Conservation (phyloP, 208 protist genomes). For the Crithidia mellificae region DNA sequence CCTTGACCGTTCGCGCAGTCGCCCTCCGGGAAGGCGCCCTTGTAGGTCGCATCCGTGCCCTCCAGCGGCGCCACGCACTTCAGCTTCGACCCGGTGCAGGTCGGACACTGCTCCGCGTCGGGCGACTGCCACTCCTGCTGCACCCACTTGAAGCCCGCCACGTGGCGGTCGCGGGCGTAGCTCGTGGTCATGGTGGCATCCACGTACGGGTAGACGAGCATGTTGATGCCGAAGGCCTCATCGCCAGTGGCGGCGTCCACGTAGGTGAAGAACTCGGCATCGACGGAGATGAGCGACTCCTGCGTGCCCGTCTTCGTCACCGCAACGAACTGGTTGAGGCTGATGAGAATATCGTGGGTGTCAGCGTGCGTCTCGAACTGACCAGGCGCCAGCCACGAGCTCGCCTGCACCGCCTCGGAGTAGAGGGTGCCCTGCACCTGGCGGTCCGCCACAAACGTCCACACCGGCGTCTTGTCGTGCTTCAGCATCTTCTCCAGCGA, state of each 20-base stretch:
- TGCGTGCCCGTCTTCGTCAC: slow-evolving; percentile 37
- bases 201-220: slow-evolving; percentile 74
- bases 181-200: slow-evolving; percentile 53
- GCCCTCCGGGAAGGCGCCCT: slow-evolving; percentile 59
- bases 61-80: slow-evolving; percentile 43
- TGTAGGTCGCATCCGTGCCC: slow-evolving; percentile 43
- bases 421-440: slow-evolving; percentile 67
- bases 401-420: slow-evolving; percentile 67
- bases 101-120: slow-evolving; percentile 56
- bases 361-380: slow-evolving; percentile 51
- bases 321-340: slow-evolving; percentile 58
- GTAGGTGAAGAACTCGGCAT: slow-evolving; percentile 77
- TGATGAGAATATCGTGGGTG: slow-evolving; percentile 63
- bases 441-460: slow-evolving; percentile 49
- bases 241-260: slow-evolving; percentile 46
- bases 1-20: slow-evolving; percentile 53
- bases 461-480: slow-evolving; percentile 48
- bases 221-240: slow-evolving; percentile 79
- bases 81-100: slow-evolving; percentile 62
- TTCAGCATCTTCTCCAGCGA: slow-evolving; percentile 44
- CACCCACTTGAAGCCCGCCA: slow-evolving; percentile 80
- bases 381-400: slow-evolving; percentile 60
- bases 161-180: slow-evolving; percentile 71
- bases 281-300: slow-evolving; percentile 57
- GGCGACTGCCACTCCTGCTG: slow-evolving; percentile 63